A percentile compares a stretch with the other conserved stretches of the same genome.
These are phyloP conservation scores for Globisporangium megalacanthum DNA, from an alignment of 352 stramenopile species.

Conservation along the genomic window DNA sequence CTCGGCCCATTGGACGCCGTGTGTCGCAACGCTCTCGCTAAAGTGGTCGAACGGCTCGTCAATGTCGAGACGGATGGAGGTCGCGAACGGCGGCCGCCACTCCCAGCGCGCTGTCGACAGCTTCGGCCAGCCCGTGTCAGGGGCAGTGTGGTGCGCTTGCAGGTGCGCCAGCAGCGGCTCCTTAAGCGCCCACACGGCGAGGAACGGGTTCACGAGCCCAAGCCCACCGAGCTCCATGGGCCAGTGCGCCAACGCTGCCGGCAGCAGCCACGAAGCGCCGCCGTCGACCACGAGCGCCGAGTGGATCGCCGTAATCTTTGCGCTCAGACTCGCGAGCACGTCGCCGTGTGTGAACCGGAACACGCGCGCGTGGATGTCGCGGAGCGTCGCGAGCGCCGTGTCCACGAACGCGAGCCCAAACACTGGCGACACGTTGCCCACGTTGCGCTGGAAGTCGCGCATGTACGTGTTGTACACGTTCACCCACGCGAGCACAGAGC, in stretches of 20 bases:
- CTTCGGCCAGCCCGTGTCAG: conserved; percentile 22
- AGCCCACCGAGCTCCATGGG: conserved; percentile 31
- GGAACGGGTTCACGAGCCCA: conserved; percentile 37
- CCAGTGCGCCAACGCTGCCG: conserved; percentile 36
- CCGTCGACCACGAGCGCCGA: background rate
- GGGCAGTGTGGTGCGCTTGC: conserved; percentile 15
- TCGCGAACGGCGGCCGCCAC: conserved; percentile 35
- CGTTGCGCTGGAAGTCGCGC: conserved; percentile 45
- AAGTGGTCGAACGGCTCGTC: conserved; percentile 26
- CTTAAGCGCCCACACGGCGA: conserved; percentile 28
- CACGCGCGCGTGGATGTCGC: conserved; percentile 23
- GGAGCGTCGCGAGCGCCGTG: conserved; percentile 25
- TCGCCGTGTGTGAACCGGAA: conserved; percentile 32
- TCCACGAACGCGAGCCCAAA: conserved; percentile 23
- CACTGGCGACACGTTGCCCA: conserved; percentile 28
- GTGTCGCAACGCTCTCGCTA: conserved; percentile 15
- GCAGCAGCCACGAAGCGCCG: conserved; percentile 8
- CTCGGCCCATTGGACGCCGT: conserved; percentile 19
- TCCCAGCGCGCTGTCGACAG: conserved; percentile 24
- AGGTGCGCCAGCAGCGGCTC: conserved; percentile 23
- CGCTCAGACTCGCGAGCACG: conserved; percentile 22
- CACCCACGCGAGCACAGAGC: conserved; percentile 30
- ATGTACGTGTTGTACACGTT: conserved; percentile 66
- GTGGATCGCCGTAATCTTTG: conserved; percentile 17
- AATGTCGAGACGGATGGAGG: conserved; percentile 11